A percentile compares a stretch with the other conserved stretches of the same genome.
These are phyloP conservation scores for Schwanniomyces sp. DNA, from an alignment of 805 yeast species.

Conservation along the genomic window DNA sequence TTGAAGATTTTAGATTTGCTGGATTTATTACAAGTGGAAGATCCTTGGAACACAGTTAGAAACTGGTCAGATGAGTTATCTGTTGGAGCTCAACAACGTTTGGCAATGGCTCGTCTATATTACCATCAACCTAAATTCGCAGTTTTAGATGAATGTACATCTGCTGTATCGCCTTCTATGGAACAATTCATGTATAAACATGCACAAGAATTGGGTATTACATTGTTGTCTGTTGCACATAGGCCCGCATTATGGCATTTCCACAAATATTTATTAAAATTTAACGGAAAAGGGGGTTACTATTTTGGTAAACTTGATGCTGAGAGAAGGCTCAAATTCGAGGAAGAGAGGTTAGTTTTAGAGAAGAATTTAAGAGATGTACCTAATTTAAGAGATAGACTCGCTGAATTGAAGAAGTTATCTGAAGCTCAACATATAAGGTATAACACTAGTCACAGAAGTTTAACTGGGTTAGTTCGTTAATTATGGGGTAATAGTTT, in stretches of 20 bases:
- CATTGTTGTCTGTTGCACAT: conserved; percentile 88
- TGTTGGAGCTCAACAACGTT: conserved; percentile 88
- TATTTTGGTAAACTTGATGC: conserved; percentile 66
- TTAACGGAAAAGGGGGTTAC: conserved; percentile 81
- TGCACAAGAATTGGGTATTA: conserved; percentile 76
- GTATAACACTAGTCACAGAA: conserved; percentile 28
- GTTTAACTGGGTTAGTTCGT: conserved; percentile 20
- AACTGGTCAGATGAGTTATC: conserved; percentile 90
- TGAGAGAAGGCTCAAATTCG: conserved; percentile 65
- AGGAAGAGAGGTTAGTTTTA: conserved; percentile 71
- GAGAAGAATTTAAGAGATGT: conserved; percentile 72
- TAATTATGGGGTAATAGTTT: neutral
- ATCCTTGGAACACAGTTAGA: conserved; percentile 64
- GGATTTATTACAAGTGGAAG: conserved; percentile 44
- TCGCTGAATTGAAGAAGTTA: conserved; percentile 61
- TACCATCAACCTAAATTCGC: conserved; percentile 93
- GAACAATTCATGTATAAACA: conserved; percentile 86
- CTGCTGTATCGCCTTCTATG: conserved; percentile 88
- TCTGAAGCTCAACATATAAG: conserved; percentile 42
- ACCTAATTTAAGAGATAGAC: conserved; percentile 63
- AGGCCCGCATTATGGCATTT: conserved; percentile 91
- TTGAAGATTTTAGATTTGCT: conserved; percentile 58
- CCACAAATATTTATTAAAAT: conserved; percentile 78
- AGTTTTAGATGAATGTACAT: conserved; percentile 92
- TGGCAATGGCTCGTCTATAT: conserved; percentile 90